phyloP scores from a whole-genome alignment of 306 rosid genomes.

The Rubus idaeus region DNA sequence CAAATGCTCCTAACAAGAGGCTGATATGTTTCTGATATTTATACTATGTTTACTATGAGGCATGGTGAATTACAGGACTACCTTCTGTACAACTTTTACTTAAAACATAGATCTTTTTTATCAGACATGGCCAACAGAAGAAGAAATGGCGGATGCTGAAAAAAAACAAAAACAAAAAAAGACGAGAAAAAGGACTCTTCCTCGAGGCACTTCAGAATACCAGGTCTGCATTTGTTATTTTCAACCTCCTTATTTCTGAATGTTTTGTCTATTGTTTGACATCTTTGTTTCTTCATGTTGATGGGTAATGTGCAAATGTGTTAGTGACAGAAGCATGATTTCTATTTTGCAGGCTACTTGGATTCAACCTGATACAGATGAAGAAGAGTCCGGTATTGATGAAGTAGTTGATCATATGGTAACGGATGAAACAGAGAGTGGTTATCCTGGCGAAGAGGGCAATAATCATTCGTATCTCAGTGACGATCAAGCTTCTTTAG shows the following conservation, averaged over 20 bases:
- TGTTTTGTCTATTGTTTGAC: constrained; percentile 2
- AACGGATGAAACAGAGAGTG: constrained; percentile 53
- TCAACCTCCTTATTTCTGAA: constrained; percentile 3
- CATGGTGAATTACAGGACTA: constrained; percentile 3
- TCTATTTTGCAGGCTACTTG: constrained; percentile 72
- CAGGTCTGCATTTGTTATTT: constrained; percentile 51
- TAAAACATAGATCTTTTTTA: constrained; percentile 6
- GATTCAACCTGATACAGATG: constrained; percentile 66
- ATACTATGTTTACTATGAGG: background rate
- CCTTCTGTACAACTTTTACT: background rate
- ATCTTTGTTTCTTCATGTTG: constrained; percentile 17
- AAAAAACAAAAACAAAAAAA: constrained; percentile 52
- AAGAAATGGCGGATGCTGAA: constrained; percentile 68
- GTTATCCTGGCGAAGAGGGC: constrained; percentile 44
- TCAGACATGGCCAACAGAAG: constrained; percentile 98
- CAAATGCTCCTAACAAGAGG: background rate
- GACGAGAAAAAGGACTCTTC: constrained; percentile 58
- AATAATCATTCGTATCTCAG: constrained; percentile 43
- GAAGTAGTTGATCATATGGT: constrained; percentile 70
- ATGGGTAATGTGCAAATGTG: background rate
- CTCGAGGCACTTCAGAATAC: constrained; percentile 90
- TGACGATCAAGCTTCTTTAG: constrained; percentile 64
- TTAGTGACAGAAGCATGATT: constrained; percentile 19
- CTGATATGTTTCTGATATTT: background rate
- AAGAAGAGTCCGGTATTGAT: constrained; percentile 49